Percentiles rank a stretch among this genome's conserved stretches.
These are phyloP conservation scores for Achaetomiella virescens DNA, from an alignment of 495 filamentous ascomycete genomes.

Conservation along the genomic window DNA sequence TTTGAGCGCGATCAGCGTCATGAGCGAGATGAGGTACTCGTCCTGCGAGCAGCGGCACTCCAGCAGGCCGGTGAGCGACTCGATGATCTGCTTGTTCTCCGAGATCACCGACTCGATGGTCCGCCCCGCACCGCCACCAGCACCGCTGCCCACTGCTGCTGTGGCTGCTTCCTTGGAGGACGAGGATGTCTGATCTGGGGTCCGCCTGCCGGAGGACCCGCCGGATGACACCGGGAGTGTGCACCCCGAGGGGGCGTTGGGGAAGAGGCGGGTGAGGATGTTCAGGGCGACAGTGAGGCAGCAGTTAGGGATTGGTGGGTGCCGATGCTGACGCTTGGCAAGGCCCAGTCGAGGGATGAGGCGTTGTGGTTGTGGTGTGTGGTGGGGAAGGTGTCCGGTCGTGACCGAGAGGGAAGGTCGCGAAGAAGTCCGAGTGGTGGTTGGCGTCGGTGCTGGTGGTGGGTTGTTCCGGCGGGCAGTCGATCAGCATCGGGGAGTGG, in stretches of 20 bases:
- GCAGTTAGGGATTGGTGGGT: background rate
- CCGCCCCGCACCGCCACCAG: too few species aligned
- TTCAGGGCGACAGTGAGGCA: background rate
- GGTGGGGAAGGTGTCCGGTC: background rate
- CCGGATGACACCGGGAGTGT: background rate
- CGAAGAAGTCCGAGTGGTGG: background rate
- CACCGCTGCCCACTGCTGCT: too few species aligned
- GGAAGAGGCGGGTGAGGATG: background rate
- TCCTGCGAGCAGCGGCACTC: constrained; percentile 3
- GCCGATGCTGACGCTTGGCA: background rate
- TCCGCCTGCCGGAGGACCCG: background rate
- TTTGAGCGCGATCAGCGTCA: constrained; percentile 8
- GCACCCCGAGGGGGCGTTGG: background rate
- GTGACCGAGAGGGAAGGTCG: background rate
- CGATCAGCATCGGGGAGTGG: background rate
- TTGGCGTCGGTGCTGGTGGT: background rate
- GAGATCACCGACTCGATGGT: background rate
- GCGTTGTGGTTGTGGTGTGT: background rate
- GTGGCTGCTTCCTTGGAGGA: too few species aligned
- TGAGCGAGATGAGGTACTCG: constrained; percentile 1
- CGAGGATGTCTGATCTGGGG: background rate
- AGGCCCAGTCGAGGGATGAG: background rate
- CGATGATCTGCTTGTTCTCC: constrained; percentile 5
- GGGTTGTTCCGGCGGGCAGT: background rate
- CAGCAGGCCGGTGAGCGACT: constrained; percentile 6